phyloP scores from a whole-genome alignment of 2,329 filamentous ascomycete genomes.

The Botrytis paeoniae region DNA sequence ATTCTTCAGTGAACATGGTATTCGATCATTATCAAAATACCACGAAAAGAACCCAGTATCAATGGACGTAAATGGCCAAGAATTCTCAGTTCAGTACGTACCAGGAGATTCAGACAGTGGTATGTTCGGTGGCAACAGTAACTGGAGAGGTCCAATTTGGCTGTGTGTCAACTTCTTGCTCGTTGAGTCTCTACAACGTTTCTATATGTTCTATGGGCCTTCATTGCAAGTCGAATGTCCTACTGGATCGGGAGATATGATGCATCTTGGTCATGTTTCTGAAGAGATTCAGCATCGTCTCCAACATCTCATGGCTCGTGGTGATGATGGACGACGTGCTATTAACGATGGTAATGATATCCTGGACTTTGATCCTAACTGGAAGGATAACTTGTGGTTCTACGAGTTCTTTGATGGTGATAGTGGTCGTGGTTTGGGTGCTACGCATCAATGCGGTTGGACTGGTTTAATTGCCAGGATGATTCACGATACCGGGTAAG shows the following conservation, averaged over 20 bases:
- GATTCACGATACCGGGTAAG: slow-evolving; percentile 96
- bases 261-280: slow-evolving; percentile 92
- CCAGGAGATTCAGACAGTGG: slow-evolving; percentile 95
- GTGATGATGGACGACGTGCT: slow-evolving; percentile 80
- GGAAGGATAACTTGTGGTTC: slow-evolving; percentile 94
- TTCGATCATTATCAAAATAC: slow-evolving; percentile 86
- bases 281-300: slow-evolving; percentile 94
- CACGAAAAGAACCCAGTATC: slow-evolving; percentile 88
- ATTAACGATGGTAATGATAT: slow-evolving; percentile 82
- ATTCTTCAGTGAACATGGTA: slow-evolving; percentile 86
- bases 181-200: slow-evolving; percentile 89
- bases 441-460: slow-evolving; percentile 95
- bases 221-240: slow-evolving; percentile 89
- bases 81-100: slow-evolving; percentile 83
- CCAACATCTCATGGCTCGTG: slow-evolving; percentile 84
- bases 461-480: slow-evolving; percentile 92
- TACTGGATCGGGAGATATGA: slow-evolving; percentile 86
- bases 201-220: slow-evolving; percentile 94
- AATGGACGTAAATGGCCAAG: slow-evolving; percentile 93
- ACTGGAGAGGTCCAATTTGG: slow-evolving; percentile 97
- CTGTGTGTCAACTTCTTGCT: slow-evolving; percentile 93
- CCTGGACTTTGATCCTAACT: slow-evolving; percentile 87
- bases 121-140: slow-evolving; percentile 94
- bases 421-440: slow-evolving; percentile 80
- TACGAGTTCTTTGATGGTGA: slow-evolving; percentile 98